Evolutionary conservation across 345 rosid genomes (phyloP), one percentile per base, ranked within the genome.

Genomic region (Toxicodendron radicans): DNA sequence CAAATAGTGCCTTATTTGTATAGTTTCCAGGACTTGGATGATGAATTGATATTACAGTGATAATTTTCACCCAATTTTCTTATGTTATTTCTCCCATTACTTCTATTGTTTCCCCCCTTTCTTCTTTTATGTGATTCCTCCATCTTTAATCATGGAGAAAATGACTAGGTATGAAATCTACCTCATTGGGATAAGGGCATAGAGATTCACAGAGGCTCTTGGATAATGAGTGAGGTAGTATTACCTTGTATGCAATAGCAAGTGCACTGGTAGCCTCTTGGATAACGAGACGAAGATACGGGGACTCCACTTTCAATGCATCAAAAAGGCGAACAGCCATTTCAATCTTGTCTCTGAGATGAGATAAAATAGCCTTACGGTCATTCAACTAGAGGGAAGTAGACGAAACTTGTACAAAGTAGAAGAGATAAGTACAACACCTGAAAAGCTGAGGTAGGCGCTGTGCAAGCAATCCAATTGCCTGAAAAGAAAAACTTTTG

Each of bases 381-480:
- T 57, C 64, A 76, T 46, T 70, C 61, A 23, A 61, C 69, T 45
- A 27, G 66, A 56, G 64, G 63, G 71, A 77, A 64, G 75, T 59
- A 49, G 30, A 75, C 20, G 46, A 58, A 82, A 76, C 66, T 75
- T 69, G 57, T n/a, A 71, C 32, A 72, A 65, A 71, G 45, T 13
- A 78, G 57, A 49, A 72, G 72, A 49, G 54, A 64, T n/a, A 57
- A 64, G n/a, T 54, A 54, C 75, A 72, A 71, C 69, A 91, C 99
- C 99, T 89, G 85, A 95, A 92, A 74, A 91, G 95, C 72, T 95
- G 90, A 68, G 99, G 99, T 64, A 87, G 83, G 16, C 99, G 93
- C 76, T 91, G 92, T 33, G 94, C 94, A 79, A 95, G 87, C 79
- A 95, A 83, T 73, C 99, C 99, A 66, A 95, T 88, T 73, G 97